Base-by-base conservation (phyloP, 495 filamentous ascomycete species). In the Melanomma pulvis-pyrius region DNA sequence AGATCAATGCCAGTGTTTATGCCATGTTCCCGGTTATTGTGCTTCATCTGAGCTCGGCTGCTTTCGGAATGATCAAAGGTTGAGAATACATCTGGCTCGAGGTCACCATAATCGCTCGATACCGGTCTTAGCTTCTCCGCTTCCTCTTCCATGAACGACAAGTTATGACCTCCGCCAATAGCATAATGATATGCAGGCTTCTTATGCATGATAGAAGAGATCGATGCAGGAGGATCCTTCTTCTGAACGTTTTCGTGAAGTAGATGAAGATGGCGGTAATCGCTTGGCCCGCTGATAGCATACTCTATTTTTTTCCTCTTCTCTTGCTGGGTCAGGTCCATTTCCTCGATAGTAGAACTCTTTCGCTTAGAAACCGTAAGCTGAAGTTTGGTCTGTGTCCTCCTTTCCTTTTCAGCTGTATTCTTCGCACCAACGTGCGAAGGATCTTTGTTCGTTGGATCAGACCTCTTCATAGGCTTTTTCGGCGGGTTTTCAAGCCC, bases 401-500 rank as follows among this genome's bases (percentile, higher is more conserved):
- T 71, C 15, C 44, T 44, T 13, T 30, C 30, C 28, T 50, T 60
- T 5, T 53, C 55, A n/a, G 39, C 6, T n/a, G 22, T 2, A 4
- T 50, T 61, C 22, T 60, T 55, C 29, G 54, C 13, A 53, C 57
- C 30, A 36, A 74, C 75, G 22, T 71, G 67, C 15, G 32, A 30
- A 6, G 24, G 21, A 13, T 17, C 22, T 44, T 67, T 55, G 13
- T 71, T 61, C 30, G 47, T 55, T 6, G 25, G 17, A 0, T 32
- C 49, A 71, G 60, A 46, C 74, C 77, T 52, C 74, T 77, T 50
- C 70, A 66, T 62, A n/a, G 77, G 74, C 0, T 78, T 74, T 63
- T 88, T 92, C 7, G 88, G 87, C 32, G 86, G 88, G 59, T 90
- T 96, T 32, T 92, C 88, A 5, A 94, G 71, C 1, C 93, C 93